A percentile compares a stretch with the other conserved stretches of the same genome.
Conservation (phyloP, 2,329 filamentous ascomycete genomes). For the Penicillium sp. region DNA sequence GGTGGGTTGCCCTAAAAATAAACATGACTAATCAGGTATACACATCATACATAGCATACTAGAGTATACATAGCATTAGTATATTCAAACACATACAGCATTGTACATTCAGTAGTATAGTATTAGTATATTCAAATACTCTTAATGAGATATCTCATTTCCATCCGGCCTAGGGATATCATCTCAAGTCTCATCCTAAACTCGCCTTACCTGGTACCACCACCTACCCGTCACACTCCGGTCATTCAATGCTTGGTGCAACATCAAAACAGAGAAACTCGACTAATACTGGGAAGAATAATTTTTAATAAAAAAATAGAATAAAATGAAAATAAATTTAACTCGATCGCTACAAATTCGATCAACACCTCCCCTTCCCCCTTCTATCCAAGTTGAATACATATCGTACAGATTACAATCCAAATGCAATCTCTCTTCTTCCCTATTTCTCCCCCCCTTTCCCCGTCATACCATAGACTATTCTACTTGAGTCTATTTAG, state of each 20-base stretch:
- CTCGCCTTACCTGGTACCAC: too few species aligned
- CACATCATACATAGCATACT: too few species aligned
- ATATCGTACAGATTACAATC: slow-evolving; percentile 5
- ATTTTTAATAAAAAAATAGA: too few species aligned
- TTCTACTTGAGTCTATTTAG: slow-evolving; percentile 68
- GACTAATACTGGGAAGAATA: too few species aligned
- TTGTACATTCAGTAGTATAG: too few species aligned
- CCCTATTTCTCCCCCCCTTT: too few species aligned
- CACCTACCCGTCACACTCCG: neutral
- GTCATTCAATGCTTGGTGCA: neutral
- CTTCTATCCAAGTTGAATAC: neutral
- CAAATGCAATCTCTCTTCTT: neutral
- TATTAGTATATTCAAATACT: too few species aligned
- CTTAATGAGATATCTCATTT: too few species aligned
- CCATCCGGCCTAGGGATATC: neutral
- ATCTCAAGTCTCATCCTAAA: too few species aligned
- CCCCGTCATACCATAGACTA: neutral
- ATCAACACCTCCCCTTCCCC: neutral
- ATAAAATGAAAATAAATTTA: too few species aligned
- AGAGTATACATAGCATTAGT: too few species aligned
- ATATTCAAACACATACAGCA: too few species aligned
- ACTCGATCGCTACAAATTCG: neutral
- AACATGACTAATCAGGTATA: slow-evolving; percentile 4
- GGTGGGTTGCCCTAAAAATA: slow-evolving; percentile 7
- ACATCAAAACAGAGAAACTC: neutral